Conservation (phyloP, 352 stramenopile genomes). For the Globisporangium iwayamae region DNA sequence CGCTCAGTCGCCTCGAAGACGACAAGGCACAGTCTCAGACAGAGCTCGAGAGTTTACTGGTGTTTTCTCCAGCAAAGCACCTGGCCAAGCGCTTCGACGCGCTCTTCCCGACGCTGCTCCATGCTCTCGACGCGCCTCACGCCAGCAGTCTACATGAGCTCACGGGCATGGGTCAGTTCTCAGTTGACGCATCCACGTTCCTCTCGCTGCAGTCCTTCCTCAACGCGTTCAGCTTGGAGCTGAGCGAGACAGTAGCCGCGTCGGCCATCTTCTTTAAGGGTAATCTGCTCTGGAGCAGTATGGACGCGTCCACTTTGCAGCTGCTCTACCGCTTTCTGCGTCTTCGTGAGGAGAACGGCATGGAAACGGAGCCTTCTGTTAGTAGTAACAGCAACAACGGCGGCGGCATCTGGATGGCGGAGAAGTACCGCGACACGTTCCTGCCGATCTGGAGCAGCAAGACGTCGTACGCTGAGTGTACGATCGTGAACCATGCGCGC, state of each 20-base stretch:
- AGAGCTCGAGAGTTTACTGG: slow-evolving; percentile 27
- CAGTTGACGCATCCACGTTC: slow-evolving; percentile 46
- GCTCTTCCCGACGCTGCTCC: slow-evolving; percentile 47
- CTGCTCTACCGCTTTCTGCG: slow-evolving; percentile 44
- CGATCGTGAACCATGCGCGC: slow-evolving; percentile 23
- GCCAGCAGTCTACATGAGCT: slow-evolving; percentile 40
- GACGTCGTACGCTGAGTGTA: slow-evolving; percentile 54
- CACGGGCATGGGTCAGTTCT: slow-evolving; percentile 41
- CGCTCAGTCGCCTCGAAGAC: slow-evolving; percentile 5
- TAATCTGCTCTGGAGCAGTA: slow-evolving; percentile 48
- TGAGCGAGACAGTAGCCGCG: slow-evolving; percentile 9
- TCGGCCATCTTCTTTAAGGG: slow-evolving; percentile 51
- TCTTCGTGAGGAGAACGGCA: slow-evolving; percentile 54
- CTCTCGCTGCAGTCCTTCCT: slow-evolving; percentile 52
- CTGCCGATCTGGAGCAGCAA: slow-evolving; percentile 63
- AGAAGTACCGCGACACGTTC: slow-evolving; percentile 58
- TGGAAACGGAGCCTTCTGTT: slow-evolving; percentile 20
- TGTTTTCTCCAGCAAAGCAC: slow-evolving; percentile 24
- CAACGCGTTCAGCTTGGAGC: slow-evolving; percentile 31
- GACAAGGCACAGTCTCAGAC: slow-evolving; percentile 14
- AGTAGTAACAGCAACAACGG: background rate
- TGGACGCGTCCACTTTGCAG: slow-evolving; percentile 29
- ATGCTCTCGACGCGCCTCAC: slow-evolving; percentile 25
- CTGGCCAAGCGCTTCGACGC: slow-evolving; percentile 22
- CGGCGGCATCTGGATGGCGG: slow-evolving; percentile 34